phyloP scores from a whole-genome alignment of 257 asterid genomes.

The Nicotiana obtusifolia region DNA sequence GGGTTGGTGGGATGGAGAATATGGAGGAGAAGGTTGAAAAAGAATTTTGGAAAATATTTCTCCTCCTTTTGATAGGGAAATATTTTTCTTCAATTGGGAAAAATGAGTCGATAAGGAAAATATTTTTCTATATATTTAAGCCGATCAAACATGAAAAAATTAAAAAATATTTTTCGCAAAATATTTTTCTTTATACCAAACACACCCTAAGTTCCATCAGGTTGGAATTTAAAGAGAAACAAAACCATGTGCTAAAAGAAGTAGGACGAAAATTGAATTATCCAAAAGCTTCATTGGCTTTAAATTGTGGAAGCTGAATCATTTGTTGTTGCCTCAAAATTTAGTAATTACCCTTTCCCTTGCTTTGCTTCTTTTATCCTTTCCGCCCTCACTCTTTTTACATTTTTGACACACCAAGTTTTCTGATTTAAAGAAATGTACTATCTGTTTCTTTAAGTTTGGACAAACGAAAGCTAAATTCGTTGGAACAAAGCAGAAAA shows the following conservation, averaged over 20 bases:
- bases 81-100: no score
- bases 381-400: background rate
- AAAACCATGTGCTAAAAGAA: background rate
- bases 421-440: background rate
- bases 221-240: background rate
- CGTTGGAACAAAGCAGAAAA: background rate
- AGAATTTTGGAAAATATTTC: no score
- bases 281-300: background rate
- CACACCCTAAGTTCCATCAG: background rate
- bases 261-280: background rate
- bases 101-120: no score
- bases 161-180: no score
- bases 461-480: background rate
- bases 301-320: conserved; percentile 15
- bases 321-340: background rate
- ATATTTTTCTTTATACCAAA: no score
- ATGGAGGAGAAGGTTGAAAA: no score
- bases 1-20: no score
- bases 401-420: background rate
- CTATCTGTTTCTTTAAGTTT: conserved; percentile 6
- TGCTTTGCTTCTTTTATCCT: background rate
- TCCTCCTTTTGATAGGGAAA: no score
- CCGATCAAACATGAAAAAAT: no score
- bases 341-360: background rate
- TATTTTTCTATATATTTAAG: no score